A percentile compares a stretch with the other conserved stretches of the same genome.
Conservation (phyloP, 106 monocot genomes). For the Iris macrosiphon region DNA sequence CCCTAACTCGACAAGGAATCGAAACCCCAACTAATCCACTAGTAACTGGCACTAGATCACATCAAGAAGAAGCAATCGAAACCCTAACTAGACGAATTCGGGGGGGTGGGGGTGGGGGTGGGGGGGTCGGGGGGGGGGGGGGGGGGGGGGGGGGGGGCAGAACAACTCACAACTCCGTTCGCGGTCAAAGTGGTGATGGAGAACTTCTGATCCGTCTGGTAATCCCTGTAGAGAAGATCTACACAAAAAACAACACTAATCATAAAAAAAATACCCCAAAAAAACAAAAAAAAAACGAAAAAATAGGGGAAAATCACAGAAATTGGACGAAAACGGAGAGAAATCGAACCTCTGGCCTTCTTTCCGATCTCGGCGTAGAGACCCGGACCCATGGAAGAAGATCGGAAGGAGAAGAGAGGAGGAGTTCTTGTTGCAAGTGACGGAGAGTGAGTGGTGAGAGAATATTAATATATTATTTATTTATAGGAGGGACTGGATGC, state of each 20-base stretch:
- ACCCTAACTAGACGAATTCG: background rate
- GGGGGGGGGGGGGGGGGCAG: too few relatives aligned
- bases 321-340: background rate
- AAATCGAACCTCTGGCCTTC: conserved; percentile 57
- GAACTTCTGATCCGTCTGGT: conserved; percentile 68
- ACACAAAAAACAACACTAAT: background rate
- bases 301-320: background rate
- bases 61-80: background rate
- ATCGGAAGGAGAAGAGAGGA: background rate
- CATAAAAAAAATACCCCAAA: background rate
- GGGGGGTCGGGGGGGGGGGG: too few relatives aligned
- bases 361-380: conserved; percentile 75
- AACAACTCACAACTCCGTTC: conserved; percentile 52
- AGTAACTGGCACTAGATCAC: background rate
- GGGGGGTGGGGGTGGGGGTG: too few relatives aligned
- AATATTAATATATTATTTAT: too few relatives aligned
- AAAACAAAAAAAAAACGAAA: background rate
- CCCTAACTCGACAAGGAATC: too few relatives aligned
- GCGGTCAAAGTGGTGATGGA: conserved; percentile 49
- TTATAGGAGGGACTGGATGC: too few relatives aligned
- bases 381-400: conserved; percentile 50
- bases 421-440: background rate
- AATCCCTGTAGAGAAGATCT: conserved; percentile 83
- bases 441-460: background rate
- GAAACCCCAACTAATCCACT: background rate